phyloP scores from a whole-genome alignment of 1,284 basidiomycete genomes.

The Puccinia triticina region DNA sequence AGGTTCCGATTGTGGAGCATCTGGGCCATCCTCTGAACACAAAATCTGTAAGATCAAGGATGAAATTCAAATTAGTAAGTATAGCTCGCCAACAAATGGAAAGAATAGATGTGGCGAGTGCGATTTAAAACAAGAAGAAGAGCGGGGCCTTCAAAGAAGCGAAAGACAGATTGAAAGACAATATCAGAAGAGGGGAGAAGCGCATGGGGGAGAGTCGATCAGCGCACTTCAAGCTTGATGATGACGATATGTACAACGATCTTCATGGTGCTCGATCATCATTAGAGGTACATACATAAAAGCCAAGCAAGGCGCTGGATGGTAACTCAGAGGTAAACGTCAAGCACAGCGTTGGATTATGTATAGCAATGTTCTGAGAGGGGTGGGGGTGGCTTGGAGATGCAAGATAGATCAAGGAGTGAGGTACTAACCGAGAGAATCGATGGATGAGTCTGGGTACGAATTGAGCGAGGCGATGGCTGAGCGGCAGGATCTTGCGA shows the following conservation, averaged over 20 bases:
- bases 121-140: neutral
- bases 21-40: constrained; percentile 18
- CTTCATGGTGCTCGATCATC: neutral
- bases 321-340: too few species aligned
- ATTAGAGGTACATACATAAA: too few species aligned
- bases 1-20: constrained; percentile 44
- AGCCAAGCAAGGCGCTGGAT: too few species aligned
- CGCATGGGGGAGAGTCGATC: neutral
- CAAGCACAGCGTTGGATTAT: neutral
- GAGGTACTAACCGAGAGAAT: constrained; percentile 21
- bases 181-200: neutral
- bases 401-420: neutral
- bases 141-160: neutral
- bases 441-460: constrained; percentile 24
- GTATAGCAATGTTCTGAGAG: neutral
- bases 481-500: constrained; percentile 29
- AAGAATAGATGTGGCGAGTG: neutral
- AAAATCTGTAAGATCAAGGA: neutral
- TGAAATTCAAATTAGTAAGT: neutral
- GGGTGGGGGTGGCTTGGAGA: neutral
- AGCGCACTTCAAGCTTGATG: neutral
- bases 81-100: neutral
- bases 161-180: neutral
- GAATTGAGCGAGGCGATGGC: constrained; percentile 29
- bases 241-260: neutral